phyloP scores from a whole-genome alignment of 371 early-diverging fungal genomes.

The Nosema muscidifuracis region DNA sequence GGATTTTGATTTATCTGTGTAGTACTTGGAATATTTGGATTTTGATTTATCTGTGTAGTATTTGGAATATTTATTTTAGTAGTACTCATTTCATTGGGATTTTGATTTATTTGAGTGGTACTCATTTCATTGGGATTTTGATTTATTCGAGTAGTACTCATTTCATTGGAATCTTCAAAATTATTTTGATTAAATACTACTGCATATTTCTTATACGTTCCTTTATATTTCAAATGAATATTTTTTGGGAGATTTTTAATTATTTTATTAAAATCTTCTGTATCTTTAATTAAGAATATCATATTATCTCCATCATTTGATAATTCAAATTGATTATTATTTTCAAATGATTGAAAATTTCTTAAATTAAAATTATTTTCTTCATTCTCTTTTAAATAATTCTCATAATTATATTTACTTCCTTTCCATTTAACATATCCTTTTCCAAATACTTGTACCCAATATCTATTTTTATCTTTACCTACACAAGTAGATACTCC shows the following conservation, averaged over 20 bases:
- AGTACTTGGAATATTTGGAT: too few species aligned
- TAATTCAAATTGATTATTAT: neutral
- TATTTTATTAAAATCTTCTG: slow-evolving; percentile 2
- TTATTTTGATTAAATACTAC: neutral
- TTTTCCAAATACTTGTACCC: slow-evolving; percentile 62
- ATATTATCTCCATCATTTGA: neutral
- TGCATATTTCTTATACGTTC: slow-evolving; percentile 4
- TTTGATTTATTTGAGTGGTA: neutral
- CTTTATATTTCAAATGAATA: neutral
- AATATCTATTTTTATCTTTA: slow-evolving; percentile 50
- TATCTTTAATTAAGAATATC: slow-evolving; percentile 1
- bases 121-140: neutral
- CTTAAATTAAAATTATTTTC: neutral
- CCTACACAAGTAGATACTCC: slow-evolving; percentile 56
- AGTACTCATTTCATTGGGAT: neutral
- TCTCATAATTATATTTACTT: neutral
- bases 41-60: neutral
- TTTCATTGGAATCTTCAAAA: neutral
- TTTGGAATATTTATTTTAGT: neutral
- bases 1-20: too few species aligned
- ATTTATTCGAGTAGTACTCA: neutral
- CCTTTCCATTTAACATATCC: slow-evolving; percentile 22
- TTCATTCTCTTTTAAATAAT: neutral
- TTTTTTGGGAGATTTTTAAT: neutral
- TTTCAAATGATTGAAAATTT: neutral